Evolutionary conservation across 495 filamentous ascomycete genomes (phyloP).

Genomic region (Neurospora terricola): DNA sequence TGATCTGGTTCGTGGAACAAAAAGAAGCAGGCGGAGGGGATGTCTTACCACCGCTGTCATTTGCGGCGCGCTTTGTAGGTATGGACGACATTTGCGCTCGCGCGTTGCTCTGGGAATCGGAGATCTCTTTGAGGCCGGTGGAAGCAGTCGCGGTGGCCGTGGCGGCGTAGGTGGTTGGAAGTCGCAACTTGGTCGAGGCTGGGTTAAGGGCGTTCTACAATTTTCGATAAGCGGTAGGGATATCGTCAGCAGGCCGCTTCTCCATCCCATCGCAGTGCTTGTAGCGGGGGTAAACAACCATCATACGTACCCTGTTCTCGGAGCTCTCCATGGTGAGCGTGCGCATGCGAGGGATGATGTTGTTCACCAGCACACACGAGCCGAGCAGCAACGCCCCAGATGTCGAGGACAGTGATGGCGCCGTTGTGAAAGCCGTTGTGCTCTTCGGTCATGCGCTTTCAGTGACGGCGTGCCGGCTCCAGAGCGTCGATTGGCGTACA

Average conservation of each 20-base stretch:
- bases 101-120: conserved; percentile 58
- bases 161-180: conserved; percentile 1
- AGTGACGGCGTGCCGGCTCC: neutral
- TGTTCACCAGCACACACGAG: conserved; percentile 20
- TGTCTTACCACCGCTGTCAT: conserved; percentile 21
- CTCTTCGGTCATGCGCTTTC: conserved; percentile 14
- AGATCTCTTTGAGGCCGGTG: conserved; percentile 29
- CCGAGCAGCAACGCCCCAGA: conserved; percentile 25
- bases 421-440: conserved; percentile 16
- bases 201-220: neutral
- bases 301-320: conserved; percentile 30
- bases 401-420: conserved; percentile 13
- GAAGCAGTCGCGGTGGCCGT: neutral
- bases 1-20: neutral
- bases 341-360: conserved; percentile 20
- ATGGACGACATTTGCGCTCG: conserved; percentile 48
- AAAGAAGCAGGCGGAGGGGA: neutral
- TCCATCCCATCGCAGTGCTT: neutral
- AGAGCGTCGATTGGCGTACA: conserved; percentile 18
- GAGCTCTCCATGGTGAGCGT: conserved; percentile 29
- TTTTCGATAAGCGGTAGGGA: neutral
- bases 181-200: neutral
- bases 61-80: conserved; percentile 31
- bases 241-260: neutral
- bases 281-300: neutral